These are phyloP conservation scores for Apiotrichum veenhuisii DNA, from an alignment of 1,284 basidiomycete genomes.

Conservation along the genomic window DNA sequence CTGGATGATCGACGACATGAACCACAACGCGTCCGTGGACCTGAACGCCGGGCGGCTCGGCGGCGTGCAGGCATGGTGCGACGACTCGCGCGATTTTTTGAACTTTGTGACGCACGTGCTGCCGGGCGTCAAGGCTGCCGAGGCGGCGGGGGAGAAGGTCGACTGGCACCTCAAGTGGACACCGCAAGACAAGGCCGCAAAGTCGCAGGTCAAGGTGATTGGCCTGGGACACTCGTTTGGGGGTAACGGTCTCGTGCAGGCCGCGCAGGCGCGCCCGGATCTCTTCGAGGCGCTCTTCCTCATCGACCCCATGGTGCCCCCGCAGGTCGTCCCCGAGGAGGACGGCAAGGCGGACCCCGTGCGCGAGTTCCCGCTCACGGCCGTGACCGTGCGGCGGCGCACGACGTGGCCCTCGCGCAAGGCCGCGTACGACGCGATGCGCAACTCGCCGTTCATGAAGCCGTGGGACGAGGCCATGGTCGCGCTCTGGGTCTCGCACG, in stretches of 20 bases:
- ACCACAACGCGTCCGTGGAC: conserved; percentile 69
- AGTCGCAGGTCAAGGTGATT: conserved; percentile 4
- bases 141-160: background rate
- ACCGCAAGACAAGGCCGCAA: background rate
- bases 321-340: conserved; percentile 64
- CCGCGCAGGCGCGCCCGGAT: conserved; percentile 60
- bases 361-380: conserved; percentile 49
- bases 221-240: conserved; percentile 12
- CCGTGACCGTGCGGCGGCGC: conserved; percentile 4
- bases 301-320: conserved; percentile 65
- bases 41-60: conserved; percentile 60
- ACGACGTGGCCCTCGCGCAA: conserved; percentile 8
- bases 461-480: conserved; percentile 60
- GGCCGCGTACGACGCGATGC: conserved; percentile 10
- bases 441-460: conserved; percentile 43
- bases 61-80: conserved; percentile 37
- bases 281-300: conserved; percentile 71
- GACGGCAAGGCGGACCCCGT: conserved; percentile 74
- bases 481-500: conserved; percentile 61
- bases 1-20: conserved; percentile 71
- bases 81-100: conserved; percentile 47
- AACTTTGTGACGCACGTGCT: conserved; percentile 49
- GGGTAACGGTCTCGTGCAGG: conserved; percentile 46
- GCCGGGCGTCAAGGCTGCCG: conserved; percentile 30
- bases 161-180: conserved; percentile 50